Evolutionary conservation across 345 rosid genomes (phyloP).

Genomic region (Salix exigua): DNA sequence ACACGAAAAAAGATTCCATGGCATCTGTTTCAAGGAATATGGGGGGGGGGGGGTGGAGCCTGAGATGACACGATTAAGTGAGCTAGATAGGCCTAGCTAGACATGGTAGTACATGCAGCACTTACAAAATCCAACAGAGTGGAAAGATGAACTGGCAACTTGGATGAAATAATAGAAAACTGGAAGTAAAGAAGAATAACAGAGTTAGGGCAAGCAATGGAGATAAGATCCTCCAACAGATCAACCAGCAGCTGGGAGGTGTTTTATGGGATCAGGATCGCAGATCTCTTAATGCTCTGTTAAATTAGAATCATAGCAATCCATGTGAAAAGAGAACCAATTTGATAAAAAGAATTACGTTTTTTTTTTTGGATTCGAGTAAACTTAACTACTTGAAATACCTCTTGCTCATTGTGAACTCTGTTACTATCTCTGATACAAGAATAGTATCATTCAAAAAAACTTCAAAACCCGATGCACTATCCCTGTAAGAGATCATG

Average conservation of each 20-base stretch:
- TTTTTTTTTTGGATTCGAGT: too few species aligned
- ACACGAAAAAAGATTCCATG: constrained; percentile 5
- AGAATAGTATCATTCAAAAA: neutral
- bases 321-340: neutral
- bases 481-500: neutral
- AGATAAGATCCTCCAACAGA: neutral
- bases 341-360: neutral
- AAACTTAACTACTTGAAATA: too few species aligned
- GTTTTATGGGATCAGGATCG: neutral
- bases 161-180: neutral
- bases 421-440: neutral
- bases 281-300: neutral
- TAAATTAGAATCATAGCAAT: neutral
- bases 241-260: neutral
- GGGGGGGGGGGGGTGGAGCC: neutral
- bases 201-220: neutral
- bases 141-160: constrained; percentile 3
- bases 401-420: too few species aligned
- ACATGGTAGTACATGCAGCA: neutral
- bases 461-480: neutral
- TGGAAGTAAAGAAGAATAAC: neutral
- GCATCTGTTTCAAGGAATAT: neutral
- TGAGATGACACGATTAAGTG: neutral
- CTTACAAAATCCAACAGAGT: neutral
- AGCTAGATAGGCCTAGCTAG: neutral